Evolutionary conservation across 192 early-diverging fungal species (phyloP), one percentile per base, ranked within the genome.

Genomic region (Powellomyces hirtus): DNA sequence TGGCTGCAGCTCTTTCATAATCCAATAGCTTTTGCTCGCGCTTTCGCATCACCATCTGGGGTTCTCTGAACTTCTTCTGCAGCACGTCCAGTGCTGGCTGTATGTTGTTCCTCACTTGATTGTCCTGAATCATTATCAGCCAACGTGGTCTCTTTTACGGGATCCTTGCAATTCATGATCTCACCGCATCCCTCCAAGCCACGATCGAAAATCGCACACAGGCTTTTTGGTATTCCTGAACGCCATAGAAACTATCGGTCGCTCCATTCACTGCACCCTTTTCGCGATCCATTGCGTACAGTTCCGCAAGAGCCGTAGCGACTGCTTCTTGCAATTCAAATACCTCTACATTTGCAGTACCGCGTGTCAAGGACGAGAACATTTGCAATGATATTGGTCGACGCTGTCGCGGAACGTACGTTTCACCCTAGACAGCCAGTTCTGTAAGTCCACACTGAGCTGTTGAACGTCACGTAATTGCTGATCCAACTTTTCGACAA

Each of bases 21-120:
- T 93, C 91, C 31, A 93, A 60, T 34, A 86, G 59, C 61, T 93
- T 93, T 44, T 82, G 78, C 1, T 87, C 82, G 18, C 91, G 75
- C 60, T 91, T 93, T 53, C 86, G 80, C 69, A 93, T 91, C 6
- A 93, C 80, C 38, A 88, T 78, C 20, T 77, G 66, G 8, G 89
- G 91, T 13, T 83, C 85, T 38, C 82, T 79, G 64, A 93, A 79
- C 44, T 51, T 58, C 18, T 46, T 37, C 5, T 65, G 7, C 14
- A 77, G 57, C 1, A 45, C 50, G 16, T 77, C 63, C 31, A 83
- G 37, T 36, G 64, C 62, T 7, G 81, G 77, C 0, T 70, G 46
- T 7, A 82, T 69, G 11, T 16, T 18, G 26, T 27, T 53, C 10
- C 46, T 26, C 16, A 51, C 58, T 68, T 56, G 53, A 29, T 56